These are phyloP conservation scores for Cytidiella melzeri DNA, from an alignment of 768 basidiomycete genomes.

Conservation along the genomic window DNA sequence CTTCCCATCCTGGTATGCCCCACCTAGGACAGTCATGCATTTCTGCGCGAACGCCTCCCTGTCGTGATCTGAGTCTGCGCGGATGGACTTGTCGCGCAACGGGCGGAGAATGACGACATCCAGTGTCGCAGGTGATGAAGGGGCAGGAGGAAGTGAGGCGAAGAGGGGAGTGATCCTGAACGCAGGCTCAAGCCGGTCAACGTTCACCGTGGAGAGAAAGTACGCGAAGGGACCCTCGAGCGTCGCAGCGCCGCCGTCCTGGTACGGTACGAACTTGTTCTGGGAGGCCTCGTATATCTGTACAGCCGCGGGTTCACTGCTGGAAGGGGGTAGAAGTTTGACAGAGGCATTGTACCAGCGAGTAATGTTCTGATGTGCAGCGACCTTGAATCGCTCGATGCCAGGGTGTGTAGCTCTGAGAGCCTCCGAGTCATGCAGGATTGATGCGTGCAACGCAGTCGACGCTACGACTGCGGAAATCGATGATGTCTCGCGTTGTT, in stretches of 20 bases:
- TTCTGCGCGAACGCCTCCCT: constrained; percentile 48
- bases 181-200: constrained; percentile 77
- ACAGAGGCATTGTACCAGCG: constrained; percentile 64
- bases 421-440: constrained; percentile 75
- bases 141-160: constrained; percentile 22
- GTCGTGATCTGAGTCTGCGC: constrained; percentile 34
- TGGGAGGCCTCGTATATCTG: constrained; percentile 55
- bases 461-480: constrained; percentile 83
- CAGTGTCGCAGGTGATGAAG: constrained; percentile 32
- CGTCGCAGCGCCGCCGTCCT: constrained; percentile 28
- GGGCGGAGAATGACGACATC: constrained; percentile 80
- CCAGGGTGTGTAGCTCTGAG: constrained; percentile 67
- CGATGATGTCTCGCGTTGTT: constrained; percentile 17
- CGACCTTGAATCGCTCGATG: constrained; percentile 81
- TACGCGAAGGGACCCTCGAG: constrained; percentile 80
- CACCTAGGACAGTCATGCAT: constrained; percentile 45
- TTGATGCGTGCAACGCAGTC: constrained; percentile 77
- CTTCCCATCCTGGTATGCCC: constrained; percentile 73
- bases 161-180: constrained; percentile 71
- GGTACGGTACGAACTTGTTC: constrained; percentile 41
- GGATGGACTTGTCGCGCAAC: constrained; percentile 44
- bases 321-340: constrained; percentile 45
- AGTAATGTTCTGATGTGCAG: constrained; percentile 68
- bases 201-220: constrained; percentile 76
- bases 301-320: constrained; percentile 30